A percentile compares a stretch with the other conserved stretches of the same genome.
Conservation (phyloP, 768 basidiomycete species). For the Trametes cinnabarina region DNA sequence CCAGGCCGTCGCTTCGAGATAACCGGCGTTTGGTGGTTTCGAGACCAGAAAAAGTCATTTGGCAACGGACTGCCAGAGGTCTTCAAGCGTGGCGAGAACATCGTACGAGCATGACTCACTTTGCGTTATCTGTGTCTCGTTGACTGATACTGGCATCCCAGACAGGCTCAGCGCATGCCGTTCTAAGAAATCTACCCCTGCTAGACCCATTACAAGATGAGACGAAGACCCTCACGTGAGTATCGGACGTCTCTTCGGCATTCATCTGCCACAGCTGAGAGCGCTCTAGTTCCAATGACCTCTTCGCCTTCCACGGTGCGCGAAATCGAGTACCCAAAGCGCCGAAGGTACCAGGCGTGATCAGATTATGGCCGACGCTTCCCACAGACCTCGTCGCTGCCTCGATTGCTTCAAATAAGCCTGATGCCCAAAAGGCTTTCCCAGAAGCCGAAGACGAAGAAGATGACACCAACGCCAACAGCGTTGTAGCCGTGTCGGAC, state of each 20-base stretch:
- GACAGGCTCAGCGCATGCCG: conserved; percentile 77
- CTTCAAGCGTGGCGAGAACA: conserved; percentile 62
- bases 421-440: conserved; percentile 29
- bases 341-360: conserved; percentile 52
- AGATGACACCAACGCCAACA: conserved; percentile 53
- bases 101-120: too few relatives aligned
- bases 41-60: conserved; percentile 41
- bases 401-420: conserved; percentile 52
- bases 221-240: conserved; percentile 64
- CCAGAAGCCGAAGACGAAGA: conserved; percentile 41
- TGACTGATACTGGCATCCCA: conserved; percentile 32
- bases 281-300: conserved; percentile 61
- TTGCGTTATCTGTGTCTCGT: too few relatives aligned
- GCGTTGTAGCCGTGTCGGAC: conserved; percentile 63
- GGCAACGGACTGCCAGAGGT: conserved; percentile 65
- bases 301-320: conserved; percentile 78
- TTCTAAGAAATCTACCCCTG: conserved; percentile 65
- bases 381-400: conserved; percentile 52
- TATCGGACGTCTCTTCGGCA: conserved; percentile 17
- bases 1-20: conserved; percentile 32
- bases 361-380: conserved; percentile 69
- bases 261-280: not conserved
- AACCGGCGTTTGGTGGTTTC: conserved; percentile 73
- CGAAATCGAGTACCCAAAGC: conserved; percentile 48
- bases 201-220: conserved; percentile 71